Evolutionary conservation across 2,329 filamentous ascomycete species (phyloP).

Genomic region (Massarina eburnea): DNA sequence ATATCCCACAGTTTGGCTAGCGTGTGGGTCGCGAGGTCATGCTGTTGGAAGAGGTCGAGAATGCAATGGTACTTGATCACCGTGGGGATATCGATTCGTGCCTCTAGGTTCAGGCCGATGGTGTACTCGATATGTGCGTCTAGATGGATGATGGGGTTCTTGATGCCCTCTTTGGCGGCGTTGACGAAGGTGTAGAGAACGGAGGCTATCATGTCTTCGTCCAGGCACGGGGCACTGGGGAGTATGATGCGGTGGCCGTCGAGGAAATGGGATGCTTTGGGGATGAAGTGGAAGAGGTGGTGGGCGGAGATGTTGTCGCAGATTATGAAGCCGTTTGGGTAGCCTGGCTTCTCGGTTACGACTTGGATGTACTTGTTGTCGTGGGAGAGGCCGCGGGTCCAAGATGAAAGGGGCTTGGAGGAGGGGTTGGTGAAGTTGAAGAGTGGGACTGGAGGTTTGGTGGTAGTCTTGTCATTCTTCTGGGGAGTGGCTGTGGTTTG

Average conservation of each 20-base stretch:
- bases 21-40: background rate
- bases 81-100: background rate
- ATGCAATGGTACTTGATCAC: slow-evolving; percentile 12
- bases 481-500: too few species aligned
- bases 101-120: background rate
- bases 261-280: slow-evolving; percentile 2
- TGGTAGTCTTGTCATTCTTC: too few species aligned
- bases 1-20: slow-evolving; percentile 1
- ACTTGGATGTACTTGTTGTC: slow-evolving; percentile 4
- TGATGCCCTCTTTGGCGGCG: slow-evolving; percentile 1
- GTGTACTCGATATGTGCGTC: background rate
- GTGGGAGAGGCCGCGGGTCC: background rate
- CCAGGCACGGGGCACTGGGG: background rate
- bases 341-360: slow-evolving; percentile 3
- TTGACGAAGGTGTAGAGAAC: slow-evolving; percentile 3
- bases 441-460: background rate
- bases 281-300: slow-evolving; percentile 2
- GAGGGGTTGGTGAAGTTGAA: slow-evolving; percentile 1
- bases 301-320: slow-evolving; percentile 4
- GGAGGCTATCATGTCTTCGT: slow-evolving; percentile 4
- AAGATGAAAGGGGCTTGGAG: background rate
- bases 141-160: background rate
- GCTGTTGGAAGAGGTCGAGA: slow-evolving; percentile 5
- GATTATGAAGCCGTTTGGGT: slow-evolving; percentile 8
- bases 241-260: slow-evolving; percentile 2